These are phyloP conservation scores for Solanum pinnatisectum DNA, from an alignment of 257 asterid species.

Conservation along the genomic window DNA sequence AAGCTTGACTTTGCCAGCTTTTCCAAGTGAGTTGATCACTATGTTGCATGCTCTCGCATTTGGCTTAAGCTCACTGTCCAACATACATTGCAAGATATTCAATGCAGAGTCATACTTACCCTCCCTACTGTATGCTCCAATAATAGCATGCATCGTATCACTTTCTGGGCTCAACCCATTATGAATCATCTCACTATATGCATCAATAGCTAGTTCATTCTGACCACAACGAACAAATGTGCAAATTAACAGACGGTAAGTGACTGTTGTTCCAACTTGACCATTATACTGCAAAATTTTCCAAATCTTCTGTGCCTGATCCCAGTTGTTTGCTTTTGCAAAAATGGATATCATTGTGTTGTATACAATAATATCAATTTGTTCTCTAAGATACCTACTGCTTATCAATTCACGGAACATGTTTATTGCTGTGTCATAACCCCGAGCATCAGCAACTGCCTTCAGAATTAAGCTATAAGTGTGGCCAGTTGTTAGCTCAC, in stretches of 20 bases:
- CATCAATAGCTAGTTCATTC: conserved; percentile 81
- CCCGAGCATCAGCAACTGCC: conserved; percentile 50
- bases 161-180: conserved; percentile 40
- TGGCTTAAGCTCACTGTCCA: conserved; percentile 49
- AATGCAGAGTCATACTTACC: conserved; percentile 68
- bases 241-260: conserved; percentile 72
- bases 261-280: conserved; percentile 46
- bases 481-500: conserved; percentile 48
- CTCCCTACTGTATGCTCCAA: conserved; percentile 83
- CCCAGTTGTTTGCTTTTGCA: conserved; percentile 54
- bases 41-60: conserved; percentile 59
- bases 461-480: conserved; percentile 66
- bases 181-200: conserved; percentile 67
- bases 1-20: conserved; percentile 50
- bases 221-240: conserved; percentile 68
- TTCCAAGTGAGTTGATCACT: conserved; percentile 61
- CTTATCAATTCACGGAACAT: conserved; percentile 60
- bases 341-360: conserved; percentile 76
- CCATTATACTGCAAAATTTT: conserved; percentile 36
- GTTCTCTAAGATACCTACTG: conserved; percentile 19
- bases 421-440: conserved; percentile 41
- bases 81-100: conserved; percentile 38
- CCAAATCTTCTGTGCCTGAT: conserved; percentile 56
- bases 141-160: conserved; percentile 79
- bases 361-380: conserved; percentile 55